Base-by-base conservation (phyloP, 805 yeast species). In the Metschnikowia henanensis region DNA sequence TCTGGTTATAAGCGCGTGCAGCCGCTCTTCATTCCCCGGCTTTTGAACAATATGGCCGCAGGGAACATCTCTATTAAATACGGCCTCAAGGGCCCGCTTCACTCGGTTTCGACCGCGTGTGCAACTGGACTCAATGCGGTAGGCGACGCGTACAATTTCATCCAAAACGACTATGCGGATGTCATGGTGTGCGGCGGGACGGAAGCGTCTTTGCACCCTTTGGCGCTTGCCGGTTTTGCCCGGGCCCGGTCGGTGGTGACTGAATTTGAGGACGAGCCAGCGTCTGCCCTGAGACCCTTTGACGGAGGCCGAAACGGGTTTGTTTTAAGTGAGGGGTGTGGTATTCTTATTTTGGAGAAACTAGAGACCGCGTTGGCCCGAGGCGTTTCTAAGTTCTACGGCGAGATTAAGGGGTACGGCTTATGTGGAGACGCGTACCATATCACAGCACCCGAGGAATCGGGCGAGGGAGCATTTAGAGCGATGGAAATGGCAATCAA, bases 111-210 rank as follows among this genome's bases (percentile, higher is more conserved):
- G 2, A 90, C 98, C 0, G 99, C 99, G 0, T 94, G 99, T 70
- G 96, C 99, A 4, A 90, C 99, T 0, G 99, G 99, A 0, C 78
- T 85, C 22, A 95, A 94, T 58, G 78, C 97, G 0, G 83, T 94
- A 37, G 98, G 98, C 3, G 99, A 94, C 60, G 97, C 97, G 0
- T 78, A 74, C 52, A 79, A 91, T 56, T 83, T 91, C 55, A 87
- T 94, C 46, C 68, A 75, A 47, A 81, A 82, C 43, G 95, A 87
- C 4, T 84, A 86, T 66, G 88, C 92, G 9, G 84, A 90, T 52
- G 87, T 84, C 4, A 87, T 91, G 81, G 73, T 94, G 8, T 94
- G 96, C 7, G 99, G 99, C n/a, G 95, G 97, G 1, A 71, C 96
- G 3, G 99, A 94, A 57, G 82, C 92, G 3, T 77, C 89, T 10